Evolutionary conservation across 176 grass and related monocot species (phyloP).

Genomic region (Phragmites australis): DNA sequence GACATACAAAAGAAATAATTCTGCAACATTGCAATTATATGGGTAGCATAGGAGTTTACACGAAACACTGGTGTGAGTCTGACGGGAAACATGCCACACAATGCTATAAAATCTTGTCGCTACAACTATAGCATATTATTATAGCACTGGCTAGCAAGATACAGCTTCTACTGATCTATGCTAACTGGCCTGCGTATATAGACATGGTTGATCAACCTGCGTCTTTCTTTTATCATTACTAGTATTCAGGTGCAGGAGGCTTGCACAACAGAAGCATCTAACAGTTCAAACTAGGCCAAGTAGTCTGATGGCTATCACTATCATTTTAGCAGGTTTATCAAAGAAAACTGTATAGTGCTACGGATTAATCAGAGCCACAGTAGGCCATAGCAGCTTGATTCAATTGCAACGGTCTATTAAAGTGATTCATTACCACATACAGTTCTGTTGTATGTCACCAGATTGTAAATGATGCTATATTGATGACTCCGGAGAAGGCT

Average conservation of each 20-base stretch:
- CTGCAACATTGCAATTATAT: background rate
- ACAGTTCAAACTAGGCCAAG: background rate
- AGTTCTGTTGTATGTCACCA: background rate
- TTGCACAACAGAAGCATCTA: background rate
- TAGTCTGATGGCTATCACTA: background rate
- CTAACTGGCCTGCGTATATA: background rate
- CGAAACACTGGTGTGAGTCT: background rate
- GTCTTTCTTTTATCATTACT: background rate
- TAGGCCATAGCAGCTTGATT: background rate
- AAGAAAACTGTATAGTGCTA: background rate
- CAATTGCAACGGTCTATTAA: background rate
- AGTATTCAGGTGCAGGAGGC: too few relatives aligned
- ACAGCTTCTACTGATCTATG: background rate
- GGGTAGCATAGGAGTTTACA: background rate
- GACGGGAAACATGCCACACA: background rate
- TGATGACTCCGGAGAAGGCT: background rate
- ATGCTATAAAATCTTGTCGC: background rate
- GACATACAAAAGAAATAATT: background rate
- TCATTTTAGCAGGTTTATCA: background rate
- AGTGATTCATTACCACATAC: background rate
- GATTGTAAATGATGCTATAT: constrained; percentile 5
- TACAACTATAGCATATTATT: background rate
- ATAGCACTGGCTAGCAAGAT: background rate
- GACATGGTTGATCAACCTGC: background rate
- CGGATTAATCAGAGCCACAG: background rate